phyloP scores from a whole-genome alignment of 139 green algal genomes.

The Eudorina sp. region DNA sequence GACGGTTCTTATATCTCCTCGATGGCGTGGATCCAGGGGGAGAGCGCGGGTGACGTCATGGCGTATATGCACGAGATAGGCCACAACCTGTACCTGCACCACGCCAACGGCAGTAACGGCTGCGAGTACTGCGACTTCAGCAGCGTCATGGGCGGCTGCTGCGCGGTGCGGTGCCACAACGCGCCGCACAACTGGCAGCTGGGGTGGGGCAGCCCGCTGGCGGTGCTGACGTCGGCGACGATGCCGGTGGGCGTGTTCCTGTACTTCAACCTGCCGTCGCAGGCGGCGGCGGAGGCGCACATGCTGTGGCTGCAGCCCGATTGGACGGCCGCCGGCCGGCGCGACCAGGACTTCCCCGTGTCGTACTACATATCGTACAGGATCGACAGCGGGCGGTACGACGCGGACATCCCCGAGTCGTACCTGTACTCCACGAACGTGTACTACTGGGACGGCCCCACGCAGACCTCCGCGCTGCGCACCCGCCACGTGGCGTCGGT shows the following conservation, averaged over 20 bases:
- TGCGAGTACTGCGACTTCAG: slow-evolving; percentile 59
- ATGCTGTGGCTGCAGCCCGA: slow-evolving; percentile 43
- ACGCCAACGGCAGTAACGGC: slow-evolving; percentile 41
- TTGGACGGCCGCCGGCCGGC: slow-evolving; percentile 24
- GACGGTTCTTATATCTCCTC: slow-evolving; percentile 26
- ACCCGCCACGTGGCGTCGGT: slow-evolving; percentile 21
- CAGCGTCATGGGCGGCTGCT: slow-evolving; percentile 62
- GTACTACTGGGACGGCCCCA: slow-evolving; percentile 48
- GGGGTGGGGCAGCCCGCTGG: slow-evolving; percentile 53
- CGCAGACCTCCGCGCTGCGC: slow-evolving; percentile 14
- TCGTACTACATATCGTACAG: slow-evolving; percentile 50
- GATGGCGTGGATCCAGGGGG: slow-evolving; percentile 39
- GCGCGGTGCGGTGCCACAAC: slow-evolving; percentile 56
- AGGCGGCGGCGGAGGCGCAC: slow-evolving; percentile 7
- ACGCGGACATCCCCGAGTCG: slow-evolving; percentile 33
- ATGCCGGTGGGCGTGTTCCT: neutral
- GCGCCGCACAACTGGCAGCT: slow-evolving; percentile 66
- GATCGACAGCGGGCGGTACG: slow-evolving; percentile 50
- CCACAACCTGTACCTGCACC: slow-evolving; percentile 64
- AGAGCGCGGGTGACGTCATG: slow-evolving; percentile 22
- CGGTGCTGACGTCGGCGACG: slow-evolving; percentile 22
- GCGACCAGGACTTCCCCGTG: neutral
- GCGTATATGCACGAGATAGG: slow-evolving; percentile 62
- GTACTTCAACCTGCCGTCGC: slow-evolving; percentile 45
- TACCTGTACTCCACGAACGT: slow-evolving; percentile 51